Conservation (phyloP, 345 rosid genomes). For the Pistacia integerrima region DNA sequence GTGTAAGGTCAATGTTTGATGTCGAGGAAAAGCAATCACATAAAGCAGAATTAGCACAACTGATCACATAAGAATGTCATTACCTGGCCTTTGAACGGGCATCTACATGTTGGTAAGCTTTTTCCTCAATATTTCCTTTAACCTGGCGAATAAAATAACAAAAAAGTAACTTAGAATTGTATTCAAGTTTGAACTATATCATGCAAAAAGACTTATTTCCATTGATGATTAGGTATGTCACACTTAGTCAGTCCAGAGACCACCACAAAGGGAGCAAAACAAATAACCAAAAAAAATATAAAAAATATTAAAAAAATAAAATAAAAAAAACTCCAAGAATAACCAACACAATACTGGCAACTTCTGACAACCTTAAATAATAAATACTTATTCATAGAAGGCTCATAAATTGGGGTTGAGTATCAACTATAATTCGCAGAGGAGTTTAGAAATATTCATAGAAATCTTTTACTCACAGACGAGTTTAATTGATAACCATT, state of each 20-base stretch:
- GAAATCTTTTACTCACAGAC: too few relatives aligned
- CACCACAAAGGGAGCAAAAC: not conserved
- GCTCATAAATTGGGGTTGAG: not conserved
- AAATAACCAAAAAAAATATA: too few relatives aligned
- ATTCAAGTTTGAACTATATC: not conserved
- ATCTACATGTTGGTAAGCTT: constrained; percentile 57
- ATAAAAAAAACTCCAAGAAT: not conserved
- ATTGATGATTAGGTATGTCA: not conserved
- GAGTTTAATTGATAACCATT: too few relatives aligned
- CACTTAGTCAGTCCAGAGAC: not conserved
- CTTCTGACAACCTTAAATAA: not conserved
- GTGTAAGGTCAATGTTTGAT: not conserved
- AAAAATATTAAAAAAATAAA: too few relatives aligned
- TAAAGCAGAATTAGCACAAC: not conserved
- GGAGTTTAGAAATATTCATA: too few relatives aligned
- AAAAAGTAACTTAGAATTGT: not conserved
- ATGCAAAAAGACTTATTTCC: not conserved
- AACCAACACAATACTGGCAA: not conserved
- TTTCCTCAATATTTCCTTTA: constrained; percentile 46
- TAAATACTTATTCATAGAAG: not conserved
- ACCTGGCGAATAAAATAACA: constrained; percentile 51
- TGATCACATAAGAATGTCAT: not conserved
- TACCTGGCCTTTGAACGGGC: constrained; percentile 95
- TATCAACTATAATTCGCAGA: too few relatives aligned
- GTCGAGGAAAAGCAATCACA: not conserved